A percentile compares a stretch with the other conserved stretches of the same genome.
phyloP scores from a whole-genome alignment of 2,329 filamentous ascomycete genomes.

The Epichloe uncinata region DNA sequence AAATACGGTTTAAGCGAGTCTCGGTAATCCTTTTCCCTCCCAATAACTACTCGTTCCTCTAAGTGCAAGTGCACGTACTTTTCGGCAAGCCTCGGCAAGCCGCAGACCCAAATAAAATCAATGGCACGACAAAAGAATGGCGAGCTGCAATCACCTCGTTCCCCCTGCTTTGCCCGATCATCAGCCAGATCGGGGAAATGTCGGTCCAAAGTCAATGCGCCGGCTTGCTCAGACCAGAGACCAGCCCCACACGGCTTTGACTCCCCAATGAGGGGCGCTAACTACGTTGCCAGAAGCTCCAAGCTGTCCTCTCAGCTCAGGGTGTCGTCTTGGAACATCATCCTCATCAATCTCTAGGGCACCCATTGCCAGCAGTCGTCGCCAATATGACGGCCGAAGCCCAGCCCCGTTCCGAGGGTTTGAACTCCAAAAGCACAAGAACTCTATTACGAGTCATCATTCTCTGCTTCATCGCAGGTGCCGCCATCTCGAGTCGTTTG shows the following conservation, averaged over 20 bases:
- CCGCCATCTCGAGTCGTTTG: constrained; percentile 81
- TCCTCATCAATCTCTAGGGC: constrained; percentile 20
- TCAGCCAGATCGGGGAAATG: background rate
- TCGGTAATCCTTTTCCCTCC: too few relatives aligned
- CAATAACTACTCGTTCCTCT: too few relatives aligned
- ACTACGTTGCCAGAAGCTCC: constrained; percentile 21
- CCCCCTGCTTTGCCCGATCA: too few relatives aligned
- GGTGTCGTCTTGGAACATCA: constrained; percentile 16
- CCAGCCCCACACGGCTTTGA: background rate
- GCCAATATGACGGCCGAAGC: constrained; percentile 32
- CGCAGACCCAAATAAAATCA: too few relatives aligned
- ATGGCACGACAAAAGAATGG: too few relatives aligned
- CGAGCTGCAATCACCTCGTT: too few relatives aligned
- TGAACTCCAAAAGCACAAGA: constrained; percentile 69
- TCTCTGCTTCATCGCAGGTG: constrained; percentile 78
- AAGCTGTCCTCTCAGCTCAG: constrained; percentile 28
- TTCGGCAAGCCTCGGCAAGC: too few relatives aligned
- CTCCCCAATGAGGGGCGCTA: background rate
- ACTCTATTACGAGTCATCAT: constrained; percentile 82
- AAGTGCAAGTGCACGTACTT: too few relatives aligned
- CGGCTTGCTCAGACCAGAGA: background rate
- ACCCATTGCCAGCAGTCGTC: constrained; percentile 19
- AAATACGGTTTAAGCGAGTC: too few relatives aligned
- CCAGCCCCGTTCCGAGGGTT: constrained; percentile 54
- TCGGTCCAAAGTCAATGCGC: background rate